Conservation (phyloP, 306 rosid species). For the Macrotyloma uniflorum region DNA sequence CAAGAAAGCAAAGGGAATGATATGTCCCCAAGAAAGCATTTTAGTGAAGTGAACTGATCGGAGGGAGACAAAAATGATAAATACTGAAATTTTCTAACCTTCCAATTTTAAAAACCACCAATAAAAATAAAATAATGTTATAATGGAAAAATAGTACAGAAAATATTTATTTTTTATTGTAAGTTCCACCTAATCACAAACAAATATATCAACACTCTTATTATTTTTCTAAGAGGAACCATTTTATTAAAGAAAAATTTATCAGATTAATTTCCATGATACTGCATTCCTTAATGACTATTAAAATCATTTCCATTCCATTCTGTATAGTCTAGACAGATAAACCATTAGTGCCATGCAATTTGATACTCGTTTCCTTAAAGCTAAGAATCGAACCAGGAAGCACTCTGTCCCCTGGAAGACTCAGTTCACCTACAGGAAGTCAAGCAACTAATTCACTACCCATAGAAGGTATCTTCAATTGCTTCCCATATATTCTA, state of each 20-base stretch:
- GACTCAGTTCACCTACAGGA: neutral
- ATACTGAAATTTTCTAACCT: neutral
- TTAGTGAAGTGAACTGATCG: neutral
- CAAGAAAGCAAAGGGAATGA: neutral
- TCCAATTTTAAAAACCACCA: slow-evolving; percentile 5
- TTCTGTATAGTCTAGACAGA: neutral
- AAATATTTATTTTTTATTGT: neutral
- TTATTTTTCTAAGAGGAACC: neutral
- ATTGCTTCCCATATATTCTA: slow-evolving; percentile 1
- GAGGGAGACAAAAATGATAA: neutral
- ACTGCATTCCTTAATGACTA: slow-evolving; percentile 15
- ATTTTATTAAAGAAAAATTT: slow-evolving; percentile 23
- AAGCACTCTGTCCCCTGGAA: slow-evolving; percentile 2
- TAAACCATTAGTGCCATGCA: neutral
- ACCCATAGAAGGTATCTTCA: neutral
- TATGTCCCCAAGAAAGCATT: neutral
- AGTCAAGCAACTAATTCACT: slow-evolving; percentile 10
- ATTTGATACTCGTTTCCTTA: slow-evolving; percentile 20
- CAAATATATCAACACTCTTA: slow-evolving; percentile 1
- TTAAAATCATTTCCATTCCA: slow-evolving; percentile 30
- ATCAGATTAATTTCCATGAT: neutral
- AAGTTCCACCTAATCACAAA: neutral
- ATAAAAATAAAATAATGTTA: slow-evolving; percentile 10
- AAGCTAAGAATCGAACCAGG: slow-evolving; percentile 20
- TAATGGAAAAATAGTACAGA: neutral